Evolutionary conservation across 768 basidiomycete genomes (phyloP), one percentile per base, ranked within the genome.

Genomic region (Cyclocybe cylindracea): DNA sequence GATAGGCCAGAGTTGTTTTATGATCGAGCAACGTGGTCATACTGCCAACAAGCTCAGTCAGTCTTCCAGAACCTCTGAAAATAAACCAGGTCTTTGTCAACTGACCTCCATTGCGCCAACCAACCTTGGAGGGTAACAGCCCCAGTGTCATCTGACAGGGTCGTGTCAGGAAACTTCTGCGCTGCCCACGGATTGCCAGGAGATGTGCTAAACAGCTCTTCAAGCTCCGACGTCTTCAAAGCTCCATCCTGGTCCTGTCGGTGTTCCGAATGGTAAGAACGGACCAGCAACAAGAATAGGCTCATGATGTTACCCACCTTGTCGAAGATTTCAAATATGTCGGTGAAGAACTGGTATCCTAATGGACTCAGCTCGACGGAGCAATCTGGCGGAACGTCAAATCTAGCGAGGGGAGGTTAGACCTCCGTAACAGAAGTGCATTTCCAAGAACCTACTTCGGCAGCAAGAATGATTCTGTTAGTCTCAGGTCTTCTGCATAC

Each of bases 1-100:
- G 87, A 68, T 98, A 98, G 24, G 93, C 87, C 14, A 99, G 75
- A 0, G 96, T 95, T 11, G 88, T 90, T 66, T 84, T 88, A 62
- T 96, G 88, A 56, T 97, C 92, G n/a, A 98, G 79, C 0, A 98
- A 78, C 0, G 96, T 99, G 1, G 94, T 95, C 95, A 98, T 97
- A 65, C 95, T 98, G 33, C 33, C 36, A 55, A 36, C 38, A 31
- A 16, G 24, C 24, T 24, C 24, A 53, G 35, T 43, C 18, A 38
- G 24, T 24, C 24, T 24, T 24, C 24, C 24, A 24, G 24, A 24
- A 24, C 24, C 24, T 24, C 24, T 24, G 24, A 24, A 24, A 24
- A 24, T 24, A 40, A 32, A 37, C 36, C 10, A 16, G 9, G 6
- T 35, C 3, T 19, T 33, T 16, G 35, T 35, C 29, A 19, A 67